phyloP scores from a whole-genome alignment of 2,329 filamentous ascomycete species.

The Albifimbria verrucaria region DNA sequence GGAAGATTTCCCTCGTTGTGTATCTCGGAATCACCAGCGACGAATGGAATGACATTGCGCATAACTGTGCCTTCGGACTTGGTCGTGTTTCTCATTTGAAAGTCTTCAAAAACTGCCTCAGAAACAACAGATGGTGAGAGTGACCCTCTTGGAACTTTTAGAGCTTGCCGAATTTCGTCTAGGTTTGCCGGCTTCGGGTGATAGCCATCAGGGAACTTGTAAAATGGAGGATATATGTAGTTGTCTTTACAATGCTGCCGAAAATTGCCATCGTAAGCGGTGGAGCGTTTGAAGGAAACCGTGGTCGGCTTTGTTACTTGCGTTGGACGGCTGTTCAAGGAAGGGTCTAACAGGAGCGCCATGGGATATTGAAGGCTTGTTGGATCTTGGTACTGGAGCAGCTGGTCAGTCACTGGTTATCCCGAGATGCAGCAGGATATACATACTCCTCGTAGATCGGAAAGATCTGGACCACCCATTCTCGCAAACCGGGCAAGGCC shows the following conservation, averaged over 20 bases:
- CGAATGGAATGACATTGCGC: slow-evolving; percentile 2
- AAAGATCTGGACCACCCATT: neutral
- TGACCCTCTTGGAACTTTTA: neutral
- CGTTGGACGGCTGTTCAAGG: neutral
- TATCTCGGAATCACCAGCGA: slow-evolving; percentile 4
- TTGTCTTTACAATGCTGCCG: slow-evolving; percentile 8
- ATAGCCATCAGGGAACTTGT: slow-evolving; percentile 3
- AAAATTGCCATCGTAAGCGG: slow-evolving; percentile 8
- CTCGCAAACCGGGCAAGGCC: slow-evolving; percentile 1
- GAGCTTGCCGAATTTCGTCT: neutral
- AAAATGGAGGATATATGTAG: slow-evolving; percentile 3
- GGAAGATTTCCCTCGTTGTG: slow-evolving; percentile 3
- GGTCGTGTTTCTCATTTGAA: slow-evolving; percentile 1
- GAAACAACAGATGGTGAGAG: slow-evolving; percentile 7
- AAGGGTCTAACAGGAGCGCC: neutral
- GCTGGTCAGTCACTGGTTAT: neutral
- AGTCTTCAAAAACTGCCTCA: slow-evolving; percentile 1
- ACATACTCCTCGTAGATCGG: neutral
- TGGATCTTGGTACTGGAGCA: neutral
- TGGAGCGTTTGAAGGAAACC: neutral
- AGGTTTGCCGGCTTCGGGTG: slow-evolving; percentile 6
- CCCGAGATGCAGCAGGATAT: neutral
- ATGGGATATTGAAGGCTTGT: neutral
- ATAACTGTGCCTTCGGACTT: slow-evolving; percentile 2
- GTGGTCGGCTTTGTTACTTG: neutral